Evolutionary conservation across 2,329 filamentous ascomycete species (phyloP), one percentile per base, ranked within the genome.

Genomic region (Cercospora zeina): DNA sequence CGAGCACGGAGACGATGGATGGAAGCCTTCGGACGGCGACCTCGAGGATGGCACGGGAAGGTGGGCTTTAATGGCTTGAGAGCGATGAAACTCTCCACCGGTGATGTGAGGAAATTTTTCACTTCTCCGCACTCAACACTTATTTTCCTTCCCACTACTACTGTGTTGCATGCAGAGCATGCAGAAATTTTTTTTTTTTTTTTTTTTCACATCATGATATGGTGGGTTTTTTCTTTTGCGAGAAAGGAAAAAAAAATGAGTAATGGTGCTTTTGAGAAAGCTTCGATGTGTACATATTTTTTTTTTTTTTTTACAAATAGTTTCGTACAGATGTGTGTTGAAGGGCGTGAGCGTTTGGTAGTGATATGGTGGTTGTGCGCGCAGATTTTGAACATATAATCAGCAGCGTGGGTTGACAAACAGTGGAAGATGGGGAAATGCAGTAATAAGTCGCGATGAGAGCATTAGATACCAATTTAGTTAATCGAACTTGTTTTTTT

Each of bases 1-100:
- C n/a, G 31, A 21, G 16, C 47, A 61, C 49, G 58, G 62, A 19
- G 62, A 54, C 9, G 62, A 64, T 51, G 62, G 58, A 13, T 61
- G 62, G 62, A 49, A 55, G 54, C 47, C 31, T 61, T 61, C 47
- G 31, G 58, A 14, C 13, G 54, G 14, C 16, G 49, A 53, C 19
- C 49, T 33, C 3, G 49, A 34, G n/a, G 49, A 30, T 11, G 31
- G 31, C 4, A 14, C 30, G n/a, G 49, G 49, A 8, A 31, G 10
- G 5, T 53, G 49, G 49, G 49, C 49, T 19, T 14, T 53, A n/a
- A 53, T 53, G 49, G 49, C 49, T 51, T 51, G 30, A 51, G 37
- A n/a, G n/a, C n/a, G n/a, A n/a, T n/a, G n/a, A n/a, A n/a, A n/a
- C n/a, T n/a, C n/a, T n/a, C n/a, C n/a, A n/a, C n/a, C n/a, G n/a